Percentiles rank a stretch among this genome's conserved stretches.
phyloP scores from a whole-genome alignment of 495 filamentous ascomycete genomes.

The Talaromyces stipitatus region DNA sequence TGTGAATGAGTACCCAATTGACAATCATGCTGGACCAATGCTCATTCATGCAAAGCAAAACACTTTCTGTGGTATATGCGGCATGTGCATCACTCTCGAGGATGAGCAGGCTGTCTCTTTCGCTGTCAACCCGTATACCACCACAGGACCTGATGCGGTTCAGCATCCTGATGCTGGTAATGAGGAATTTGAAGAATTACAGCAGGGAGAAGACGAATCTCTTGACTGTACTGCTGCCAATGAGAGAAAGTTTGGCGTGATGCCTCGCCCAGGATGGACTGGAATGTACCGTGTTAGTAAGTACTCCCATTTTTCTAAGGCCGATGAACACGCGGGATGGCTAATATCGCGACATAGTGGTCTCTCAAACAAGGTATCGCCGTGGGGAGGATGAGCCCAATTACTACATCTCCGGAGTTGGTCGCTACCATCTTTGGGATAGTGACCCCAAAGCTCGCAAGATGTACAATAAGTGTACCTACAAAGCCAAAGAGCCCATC shows the following conservation, averaged over 20 bases:
- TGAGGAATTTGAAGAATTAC: background rate
- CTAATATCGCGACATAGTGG: background rate
- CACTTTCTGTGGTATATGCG: conserved; percentile 1
- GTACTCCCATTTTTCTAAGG: background rate
- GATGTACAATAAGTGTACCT: background rate
- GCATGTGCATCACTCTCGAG: conserved; percentile 3
- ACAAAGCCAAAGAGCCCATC: background rate
- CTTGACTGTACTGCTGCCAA: background rate
- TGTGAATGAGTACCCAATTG: background rate
- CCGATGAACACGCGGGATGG: background rate
- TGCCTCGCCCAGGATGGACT: conserved; percentile 1
- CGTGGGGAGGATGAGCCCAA: background rate
- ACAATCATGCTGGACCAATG: conserved; percentile 2
- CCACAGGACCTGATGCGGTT: background rate
- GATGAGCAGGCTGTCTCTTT: background rate
- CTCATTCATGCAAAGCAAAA: background rate
- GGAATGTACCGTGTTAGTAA: conserved; percentile 1
- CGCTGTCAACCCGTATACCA: background rate
- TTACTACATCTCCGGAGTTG: background rate
- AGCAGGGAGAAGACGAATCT: background rate
- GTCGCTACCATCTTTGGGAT: conserved; percentile 3
- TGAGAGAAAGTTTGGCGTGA: background rate
- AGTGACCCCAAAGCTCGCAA: background rate
- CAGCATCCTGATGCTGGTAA: background rate
- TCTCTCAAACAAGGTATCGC: background rate